phyloP scores from a whole-genome alignment of 441 rosid genomes.

The Adansonia gregorii region DNA sequence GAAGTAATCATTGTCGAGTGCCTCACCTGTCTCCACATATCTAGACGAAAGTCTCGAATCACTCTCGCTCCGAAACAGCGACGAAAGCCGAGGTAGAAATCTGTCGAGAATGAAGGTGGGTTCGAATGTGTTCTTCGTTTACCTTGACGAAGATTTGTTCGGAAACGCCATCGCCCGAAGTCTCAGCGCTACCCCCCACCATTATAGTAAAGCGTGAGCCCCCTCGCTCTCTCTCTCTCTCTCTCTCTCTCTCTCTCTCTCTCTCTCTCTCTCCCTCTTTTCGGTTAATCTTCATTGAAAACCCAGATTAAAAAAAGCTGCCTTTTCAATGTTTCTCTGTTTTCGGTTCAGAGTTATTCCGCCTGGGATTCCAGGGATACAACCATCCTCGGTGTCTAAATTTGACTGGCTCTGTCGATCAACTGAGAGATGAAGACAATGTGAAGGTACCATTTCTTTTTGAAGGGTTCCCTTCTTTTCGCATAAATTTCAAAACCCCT shows the following conservation, averaged over 20 bases:
- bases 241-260: slow-evolving; percentile 13
- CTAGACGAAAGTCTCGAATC: slow-evolving; percentile 17
- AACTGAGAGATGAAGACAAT: slow-evolving; percentile 11
- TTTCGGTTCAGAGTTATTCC: slow-evolving; percentile 1
- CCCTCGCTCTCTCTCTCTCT: neutral
- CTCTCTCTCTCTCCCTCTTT: slow-evolving; percentile 21
- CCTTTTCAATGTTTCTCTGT: neutral
- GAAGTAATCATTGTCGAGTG: neutral
- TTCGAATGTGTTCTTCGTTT: slow-evolving; percentile 52
- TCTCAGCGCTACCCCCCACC: slow-evolving; percentile 47
- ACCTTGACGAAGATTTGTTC: slow-evolving; percentile 53
- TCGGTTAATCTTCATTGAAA: neutral
- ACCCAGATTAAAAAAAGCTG: slow-evolving; percentile 5
- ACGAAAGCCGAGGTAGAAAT: neutral
- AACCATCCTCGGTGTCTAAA: too few relatives aligned
- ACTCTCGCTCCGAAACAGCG: slow-evolving; percentile 15
- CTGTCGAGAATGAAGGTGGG: slow-evolving; percentile 54
- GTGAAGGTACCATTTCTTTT: slow-evolving; percentile 16
- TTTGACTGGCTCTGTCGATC: slow-evolving; percentile 9
- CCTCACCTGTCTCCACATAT: neutral
- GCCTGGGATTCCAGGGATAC: slow-evolving; percentile 1
- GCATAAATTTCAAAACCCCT: neutral
- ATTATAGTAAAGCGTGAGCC: slow-evolving; percentile 56
- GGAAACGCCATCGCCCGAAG: slow-evolving; percentile 50
- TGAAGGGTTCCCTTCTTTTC: neutral